phyloP scores from a whole-genome alignment of 805 yeast genomes.

The Torulaspora maleeae region DNA sequence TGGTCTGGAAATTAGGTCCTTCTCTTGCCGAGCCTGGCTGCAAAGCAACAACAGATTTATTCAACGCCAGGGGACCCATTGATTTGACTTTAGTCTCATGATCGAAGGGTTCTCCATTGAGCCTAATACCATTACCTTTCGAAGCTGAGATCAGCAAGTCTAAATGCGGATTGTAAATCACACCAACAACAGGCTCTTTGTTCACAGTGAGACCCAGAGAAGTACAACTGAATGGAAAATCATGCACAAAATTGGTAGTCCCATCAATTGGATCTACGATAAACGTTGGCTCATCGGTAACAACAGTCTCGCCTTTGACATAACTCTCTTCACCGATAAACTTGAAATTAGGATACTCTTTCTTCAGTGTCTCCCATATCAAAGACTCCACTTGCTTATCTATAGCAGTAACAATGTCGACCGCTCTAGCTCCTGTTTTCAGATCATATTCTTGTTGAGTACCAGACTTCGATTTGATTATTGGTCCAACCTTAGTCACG shows the following conservation, averaged over 20 bases:
- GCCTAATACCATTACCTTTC: slow-evolving; percentile 49
- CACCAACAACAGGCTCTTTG: slow-evolving; percentile 54
- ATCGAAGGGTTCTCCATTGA: slow-evolving; percentile 43
- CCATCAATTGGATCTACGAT: slow-evolving; percentile 62
- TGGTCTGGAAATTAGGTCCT: slow-evolving; percentile 78
- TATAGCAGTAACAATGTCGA: slow-evolving; percentile 61
- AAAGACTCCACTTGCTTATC: slow-evolving; percentile 53
- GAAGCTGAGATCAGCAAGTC: slow-evolving; percentile 50
- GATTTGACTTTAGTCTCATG: slow-evolving; percentile 67
- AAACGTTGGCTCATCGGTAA: slow-evolving; percentile 52
- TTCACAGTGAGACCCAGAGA: slow-evolving; percentile 54
- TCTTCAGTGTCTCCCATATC: slow-evolving; percentile 33
- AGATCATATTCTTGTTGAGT: slow-evolving; percentile 33
- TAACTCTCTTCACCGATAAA: slow-evolving; percentile 62
- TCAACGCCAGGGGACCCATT: slow-evolving; percentile 77
- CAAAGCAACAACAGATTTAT: slow-evolving; percentile 83
- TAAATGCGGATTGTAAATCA: slow-evolving; percentile 56
- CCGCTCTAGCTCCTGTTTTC: slow-evolving; percentile 38
- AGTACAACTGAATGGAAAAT: slow-evolving; percentile 58
- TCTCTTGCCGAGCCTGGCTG: slow-evolving; percentile 87
- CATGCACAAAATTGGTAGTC: slow-evolving; percentile 57
- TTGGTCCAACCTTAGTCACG: slow-evolving; percentile 39
- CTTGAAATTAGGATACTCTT: slow-evolving; percentile 44
- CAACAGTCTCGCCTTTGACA: slow-evolving; percentile 42
- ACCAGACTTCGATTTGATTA: slow-evolving; percentile 49